Percentiles rank a stretch among this genome's conserved stretches.
phyloP scores from a whole-genome alignment of 352 stramenopile genomes.

The Peronospora destructor region DNA sequence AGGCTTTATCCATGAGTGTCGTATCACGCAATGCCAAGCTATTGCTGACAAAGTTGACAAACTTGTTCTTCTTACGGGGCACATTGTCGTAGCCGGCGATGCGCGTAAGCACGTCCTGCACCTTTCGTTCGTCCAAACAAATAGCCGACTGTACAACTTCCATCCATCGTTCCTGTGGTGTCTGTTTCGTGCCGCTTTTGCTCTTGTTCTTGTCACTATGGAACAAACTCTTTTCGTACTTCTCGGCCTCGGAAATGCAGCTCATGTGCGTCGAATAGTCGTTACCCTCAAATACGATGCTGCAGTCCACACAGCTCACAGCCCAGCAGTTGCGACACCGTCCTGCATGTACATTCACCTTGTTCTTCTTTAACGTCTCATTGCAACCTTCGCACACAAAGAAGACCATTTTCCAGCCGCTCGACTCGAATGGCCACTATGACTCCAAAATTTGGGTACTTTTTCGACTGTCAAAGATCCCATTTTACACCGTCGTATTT shows the following conservation, averaged over 20 bases:
- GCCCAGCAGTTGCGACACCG: constrained; percentile 85
- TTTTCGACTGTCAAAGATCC: not conserved
- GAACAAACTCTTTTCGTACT: constrained; percentile 90
- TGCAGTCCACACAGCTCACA: constrained; percentile 92
- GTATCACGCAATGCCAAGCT: constrained; percentile 53
- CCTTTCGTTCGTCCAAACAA: constrained; percentile 39
- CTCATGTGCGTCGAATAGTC: constrained; percentile 86
- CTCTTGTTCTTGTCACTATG: constrained; percentile 48
- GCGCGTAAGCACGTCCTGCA: constrained; percentile 64
- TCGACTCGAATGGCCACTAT: constrained; percentile 1
- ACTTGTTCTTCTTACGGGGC: constrained; percentile 90
- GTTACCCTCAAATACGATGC: constrained; percentile 84
- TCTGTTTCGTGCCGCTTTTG: constrained; percentile 65
- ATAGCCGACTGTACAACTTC: constrained; percentile 55
- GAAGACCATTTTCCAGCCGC: constrained; percentile 53
- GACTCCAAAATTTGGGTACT: not conserved
- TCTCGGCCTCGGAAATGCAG: constrained; percentile 91
- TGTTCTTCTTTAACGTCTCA: constrained; percentile 92
- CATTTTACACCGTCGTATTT: not conserved
- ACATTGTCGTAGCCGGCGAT: constrained; percentile 86
- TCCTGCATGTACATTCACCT: constrained; percentile 84
- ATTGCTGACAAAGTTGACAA: constrained; percentile 89
- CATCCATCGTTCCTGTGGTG: constrained; percentile 85
- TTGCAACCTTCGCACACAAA: constrained; percentile 86
- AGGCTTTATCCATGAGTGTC: constrained; percentile 54